phyloP scores from a whole-genome alignment of 352 stramenopile species.

The Globisporangium polare region DNA sequence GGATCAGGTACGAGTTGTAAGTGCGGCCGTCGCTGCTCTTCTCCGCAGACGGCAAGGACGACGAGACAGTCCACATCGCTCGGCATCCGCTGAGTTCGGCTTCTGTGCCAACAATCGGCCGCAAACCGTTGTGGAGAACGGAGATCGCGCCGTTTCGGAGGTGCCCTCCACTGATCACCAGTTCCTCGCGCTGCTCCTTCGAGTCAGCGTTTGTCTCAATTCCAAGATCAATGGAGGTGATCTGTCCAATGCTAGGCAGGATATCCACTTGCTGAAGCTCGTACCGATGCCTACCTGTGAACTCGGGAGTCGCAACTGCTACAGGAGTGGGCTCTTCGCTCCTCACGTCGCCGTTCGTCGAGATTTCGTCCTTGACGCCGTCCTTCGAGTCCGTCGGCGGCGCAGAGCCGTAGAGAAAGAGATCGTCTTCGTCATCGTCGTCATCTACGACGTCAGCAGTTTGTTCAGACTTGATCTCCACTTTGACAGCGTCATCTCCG shows the following conservation, averaged over 20 bases:
- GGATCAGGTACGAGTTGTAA: slow-evolving; percentile 79
- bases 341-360: slow-evolving; percentile 10
- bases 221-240: slow-evolving; percentile 80
- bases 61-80: slow-evolving; percentile 85
- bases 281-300: slow-evolving; percentile 35
- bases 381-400: slow-evolving; percentile 18
- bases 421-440: slow-evolving; percentile 68
- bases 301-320: not conserved
- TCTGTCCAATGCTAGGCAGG: slow-evolving; percentile 70
- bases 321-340: not conserved
- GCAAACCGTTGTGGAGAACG: slow-evolving; percentile 72
- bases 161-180: slow-evolving; percentile 74
- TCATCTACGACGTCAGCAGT: slow-evolving; percentile 16
- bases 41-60: slow-evolving; percentile 38
- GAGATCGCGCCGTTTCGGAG: slow-evolving; percentile 62
- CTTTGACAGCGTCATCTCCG: slow-evolving; percentile 1
- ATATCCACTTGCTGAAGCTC: slow-evolving; percentile 61
- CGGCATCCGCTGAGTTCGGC: slow-evolving; percentile 76
- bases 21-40: slow-evolving; percentile 46
- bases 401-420: slow-evolving; percentile 68
- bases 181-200: slow-evolving; percentile 71
- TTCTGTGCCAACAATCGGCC: slow-evolving; percentile 81
- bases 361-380: slow-evolving; percentile 12
- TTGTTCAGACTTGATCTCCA: slow-evolving; percentile 14
- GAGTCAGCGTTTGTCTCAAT: slow-evolving; percentile 72